Evolutionary conservation across 2,329 filamentous ascomycete genomes (phyloP).

Genomic region (Apiospora phragmitis): DNA sequence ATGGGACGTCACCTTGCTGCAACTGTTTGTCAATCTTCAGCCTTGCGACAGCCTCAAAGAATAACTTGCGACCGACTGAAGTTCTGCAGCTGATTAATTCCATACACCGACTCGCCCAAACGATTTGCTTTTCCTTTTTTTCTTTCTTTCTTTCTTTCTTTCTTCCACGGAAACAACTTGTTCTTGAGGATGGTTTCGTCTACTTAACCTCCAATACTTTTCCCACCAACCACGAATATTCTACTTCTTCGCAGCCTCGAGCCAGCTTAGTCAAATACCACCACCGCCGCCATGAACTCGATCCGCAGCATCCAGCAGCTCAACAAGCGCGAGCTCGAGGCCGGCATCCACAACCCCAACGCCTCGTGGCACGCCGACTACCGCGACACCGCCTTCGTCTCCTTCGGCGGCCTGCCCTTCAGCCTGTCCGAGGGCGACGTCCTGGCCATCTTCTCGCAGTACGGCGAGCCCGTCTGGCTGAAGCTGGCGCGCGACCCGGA

Average conservation of each 20-base stretch:
- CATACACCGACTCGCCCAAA: background rate
- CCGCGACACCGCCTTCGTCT: slow-evolving; percentile 93
- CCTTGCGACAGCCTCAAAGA: background rate
- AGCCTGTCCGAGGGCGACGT: slow-evolving; percentile 95
- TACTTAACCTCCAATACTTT: background rate
- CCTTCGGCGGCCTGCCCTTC: slow-evolving; percentile 91
- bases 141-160: background rate
- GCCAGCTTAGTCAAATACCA: background rate
- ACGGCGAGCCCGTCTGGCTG: slow-evolving; percentile 89
- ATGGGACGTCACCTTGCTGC: slow-evolving; percentile 1
- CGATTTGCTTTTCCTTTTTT: background rate
- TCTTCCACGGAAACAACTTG: background rate
- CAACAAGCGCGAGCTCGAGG: slow-evolving; percentile 92
- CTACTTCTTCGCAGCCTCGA: background rate
- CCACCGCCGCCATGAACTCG: slow-evolving; percentile 73
- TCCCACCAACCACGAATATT: background rate
- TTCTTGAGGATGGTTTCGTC: background rate
- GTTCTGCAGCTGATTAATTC: background rate
- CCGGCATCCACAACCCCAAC: slow-evolving; percentile 62
- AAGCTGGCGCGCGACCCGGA: slow-evolving; percentile 94
- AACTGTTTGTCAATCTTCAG: background rate
- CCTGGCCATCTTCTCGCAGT: slow-evolving; percentile 95
- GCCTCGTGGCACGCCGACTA: slow-evolving; percentile 98
- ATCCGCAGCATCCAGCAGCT: slow-evolving; percentile 90
- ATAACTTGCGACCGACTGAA: background rate